These are phyloP conservation scores for Barbarea vulgaris DNA, from an alignment of 345 rosid genomes.

Conservation along the genomic window DNA sequence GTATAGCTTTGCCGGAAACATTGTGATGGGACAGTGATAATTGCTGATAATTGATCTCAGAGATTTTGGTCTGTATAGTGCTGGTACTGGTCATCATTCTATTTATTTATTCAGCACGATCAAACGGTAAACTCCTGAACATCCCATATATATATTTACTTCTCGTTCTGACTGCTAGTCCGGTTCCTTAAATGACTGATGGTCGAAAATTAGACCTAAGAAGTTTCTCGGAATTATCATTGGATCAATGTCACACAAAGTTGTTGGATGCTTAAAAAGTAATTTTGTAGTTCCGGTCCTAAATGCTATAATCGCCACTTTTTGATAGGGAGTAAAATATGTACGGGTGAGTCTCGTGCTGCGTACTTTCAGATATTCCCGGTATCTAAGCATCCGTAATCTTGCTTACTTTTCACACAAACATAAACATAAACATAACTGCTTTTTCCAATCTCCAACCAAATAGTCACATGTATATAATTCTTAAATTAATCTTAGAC, in stretches of 20 bases:
- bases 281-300: not conserved
- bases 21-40: too few species aligned
- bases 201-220: not conserved
- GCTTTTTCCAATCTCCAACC: conserved; percentile 27
- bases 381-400: conserved; percentile 12
- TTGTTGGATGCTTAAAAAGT: not conserved
- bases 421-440: conserved; percentile 20
- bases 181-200: not conserved
- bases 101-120: too few species aligned
- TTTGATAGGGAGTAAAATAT: not conserved
- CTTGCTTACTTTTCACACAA: conserved; percentile 28
- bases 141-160: too few species aligned
- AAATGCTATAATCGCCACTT: not conserved
- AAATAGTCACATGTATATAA: conserved; percentile 24
- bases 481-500: not conserved
- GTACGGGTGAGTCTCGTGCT: conserved; percentile 26
- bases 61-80: too few species aligned
- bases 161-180: not conserved
- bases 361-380: conserved; percentile 23
- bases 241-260: not conserved
- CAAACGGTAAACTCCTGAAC: too few species aligned
- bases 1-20: too few species aligned
- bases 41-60: too few species aligned
- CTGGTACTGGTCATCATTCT: too few species aligned
- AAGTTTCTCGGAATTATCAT: not conserved